Evolutionary conservation across 2,329 filamentous ascomycete genomes (phyloP).

Genomic region (Colletotrichum salicis): DNA sequence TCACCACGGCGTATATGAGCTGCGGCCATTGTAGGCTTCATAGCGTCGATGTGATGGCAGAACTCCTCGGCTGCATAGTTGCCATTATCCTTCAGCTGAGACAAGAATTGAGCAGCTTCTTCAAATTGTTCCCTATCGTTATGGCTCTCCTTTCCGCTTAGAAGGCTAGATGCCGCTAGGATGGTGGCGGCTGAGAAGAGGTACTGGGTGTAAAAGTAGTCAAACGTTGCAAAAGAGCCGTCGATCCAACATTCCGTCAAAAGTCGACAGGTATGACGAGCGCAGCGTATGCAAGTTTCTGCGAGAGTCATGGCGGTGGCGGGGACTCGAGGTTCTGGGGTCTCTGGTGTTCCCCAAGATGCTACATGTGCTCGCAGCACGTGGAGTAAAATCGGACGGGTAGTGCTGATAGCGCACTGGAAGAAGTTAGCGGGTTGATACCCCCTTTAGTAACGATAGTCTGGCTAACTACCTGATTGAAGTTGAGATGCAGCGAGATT

Average conservation of each 20-base stretch:
- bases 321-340: slow-evolving; percentile 40
- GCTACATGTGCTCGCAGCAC: slow-evolving; percentile 45
- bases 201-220: slow-evolving; percentile 58
- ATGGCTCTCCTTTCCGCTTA: slow-evolving; percentile 43
- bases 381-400: slow-evolving; percentile 48
- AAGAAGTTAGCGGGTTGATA: too few relatives aligned
- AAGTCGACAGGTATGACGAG: slow-evolving; percentile 54
- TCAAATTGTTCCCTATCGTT: slow-evolving; percentile 54
- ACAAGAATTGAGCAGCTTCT: slow-evolving; percentile 49
- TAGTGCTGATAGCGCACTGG: slow-evolving; percentile 47
- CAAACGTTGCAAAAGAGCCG: slow-evolving; percentile 57
- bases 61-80: slow-evolving; percentile 55
- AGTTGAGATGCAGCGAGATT: slow-evolving; percentile 47
- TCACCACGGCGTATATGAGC: slow-evolving; percentile 23
- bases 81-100: slow-evolving; percentile 50
- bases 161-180: slow-evolving; percentile 54
- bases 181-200: slow-evolving; percentile 58
- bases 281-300: slow-evolving; percentile 57
- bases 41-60: slow-evolving; percentile 51
- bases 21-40: slow-evolving; percentile 42
- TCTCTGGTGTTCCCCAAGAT: slow-evolving; percentile 35
- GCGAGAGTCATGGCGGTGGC: slow-evolving; percentile 50
- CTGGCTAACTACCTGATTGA: slow-evolving; percentile 37
- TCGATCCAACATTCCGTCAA: slow-evolving; percentile 58
- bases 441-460: accelerated